Conservation (phyloP, 192 early-diverging fungal species). For the Spizellomyces sp. region DNA sequence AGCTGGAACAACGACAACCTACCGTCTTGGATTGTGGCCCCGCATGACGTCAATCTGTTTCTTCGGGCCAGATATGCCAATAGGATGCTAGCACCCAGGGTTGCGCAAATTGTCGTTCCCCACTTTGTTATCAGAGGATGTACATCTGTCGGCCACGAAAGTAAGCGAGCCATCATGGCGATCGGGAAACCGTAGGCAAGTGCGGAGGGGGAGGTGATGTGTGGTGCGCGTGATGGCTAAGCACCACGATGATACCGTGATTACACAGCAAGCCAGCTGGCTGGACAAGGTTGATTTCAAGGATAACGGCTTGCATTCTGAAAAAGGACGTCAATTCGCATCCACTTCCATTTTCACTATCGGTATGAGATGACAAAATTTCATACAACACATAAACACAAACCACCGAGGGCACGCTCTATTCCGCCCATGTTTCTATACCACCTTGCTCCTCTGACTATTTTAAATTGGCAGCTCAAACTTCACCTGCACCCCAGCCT, state of each 20-base stretch:
- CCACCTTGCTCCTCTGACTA: too few species aligned
- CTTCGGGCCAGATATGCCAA: not conserved
- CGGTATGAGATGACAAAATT: too few species aligned
- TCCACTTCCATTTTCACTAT: too few species aligned
- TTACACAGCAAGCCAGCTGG: too few species aligned
- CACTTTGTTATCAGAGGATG: not conserved
- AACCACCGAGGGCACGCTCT: too few species aligned
- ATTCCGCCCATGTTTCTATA: too few species aligned
- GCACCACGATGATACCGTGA: too few species aligned
- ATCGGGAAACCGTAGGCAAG: not conserved
- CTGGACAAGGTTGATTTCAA: too few species aligned
- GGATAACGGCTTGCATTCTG: too few species aligned
- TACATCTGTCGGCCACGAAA: not conserved
- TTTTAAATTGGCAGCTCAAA: conserved; percentile 54
- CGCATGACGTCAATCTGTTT: not conserved
- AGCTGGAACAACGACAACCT: not conserved
- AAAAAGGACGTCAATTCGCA: too few species aligned
- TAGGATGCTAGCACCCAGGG: conserved; percentile 4
- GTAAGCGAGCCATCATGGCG: not conserved
- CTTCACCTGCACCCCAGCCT: conserved; percentile 73
- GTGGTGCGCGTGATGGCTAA: not conserved
- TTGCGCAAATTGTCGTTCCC: conserved; percentile 8
- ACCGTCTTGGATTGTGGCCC: not conserved
- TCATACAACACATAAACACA: too few species aligned
- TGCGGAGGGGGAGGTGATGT: not conserved